Conservation (phyloP, 176 grass and related monocot species). For the Oryza nivara region DNA sequence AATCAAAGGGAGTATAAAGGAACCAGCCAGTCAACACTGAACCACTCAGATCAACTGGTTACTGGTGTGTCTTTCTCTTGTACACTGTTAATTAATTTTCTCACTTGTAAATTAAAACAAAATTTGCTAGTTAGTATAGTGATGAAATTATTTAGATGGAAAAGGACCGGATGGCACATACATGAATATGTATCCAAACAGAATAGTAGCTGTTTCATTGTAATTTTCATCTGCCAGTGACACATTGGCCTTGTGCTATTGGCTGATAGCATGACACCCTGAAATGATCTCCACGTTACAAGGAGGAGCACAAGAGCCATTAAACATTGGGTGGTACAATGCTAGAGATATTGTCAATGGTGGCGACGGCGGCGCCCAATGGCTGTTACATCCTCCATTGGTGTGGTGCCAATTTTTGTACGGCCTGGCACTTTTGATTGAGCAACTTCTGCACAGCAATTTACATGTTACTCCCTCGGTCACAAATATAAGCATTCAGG, state of each 20-base stretch:
- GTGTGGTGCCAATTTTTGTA: background rate
- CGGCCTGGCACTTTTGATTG: background rate
- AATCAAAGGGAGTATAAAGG: background rate
- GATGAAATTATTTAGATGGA: background rate
- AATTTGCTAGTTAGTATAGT: constrained; percentile 16
- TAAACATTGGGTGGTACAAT: background rate
- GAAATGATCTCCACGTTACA: background rate
- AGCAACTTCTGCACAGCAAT: background rate
- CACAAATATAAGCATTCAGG: too few relatives aligned
- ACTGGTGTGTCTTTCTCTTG: background rate
- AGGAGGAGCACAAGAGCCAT: background rate
- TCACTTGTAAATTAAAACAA: background rate
- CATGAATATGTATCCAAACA: constrained; percentile 4
- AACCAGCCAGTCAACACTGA: background rate
- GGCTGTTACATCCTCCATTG: background rate
- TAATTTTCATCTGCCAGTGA: constrained; percentile 1
- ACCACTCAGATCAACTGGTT: background rate
- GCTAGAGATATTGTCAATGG: constrained; percentile 1
- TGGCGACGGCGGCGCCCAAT: background rate
- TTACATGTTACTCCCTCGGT: background rate
- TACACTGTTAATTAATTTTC: background rate
- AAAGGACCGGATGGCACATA: constrained; percentile 10
- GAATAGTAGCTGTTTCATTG: constrained; percentile 4
- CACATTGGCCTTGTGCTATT: constrained; percentile 18
- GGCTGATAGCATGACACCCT: background rate